Base-by-base conservation (phyloP, 345 rosid genomes). In the Euphorbia lathyris region DNA sequence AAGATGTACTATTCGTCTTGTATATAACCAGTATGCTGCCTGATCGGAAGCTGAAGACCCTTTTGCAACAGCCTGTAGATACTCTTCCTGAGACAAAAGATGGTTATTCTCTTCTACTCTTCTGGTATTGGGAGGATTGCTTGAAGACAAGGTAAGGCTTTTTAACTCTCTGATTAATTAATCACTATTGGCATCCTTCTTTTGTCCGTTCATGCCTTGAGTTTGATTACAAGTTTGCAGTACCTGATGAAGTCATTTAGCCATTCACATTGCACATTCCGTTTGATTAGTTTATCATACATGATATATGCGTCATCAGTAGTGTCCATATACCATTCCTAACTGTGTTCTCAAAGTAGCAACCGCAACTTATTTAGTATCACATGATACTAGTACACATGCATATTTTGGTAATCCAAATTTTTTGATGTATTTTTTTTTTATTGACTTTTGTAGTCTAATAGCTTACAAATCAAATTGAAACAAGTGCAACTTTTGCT, bases 41-140 rank as follows among this genome's bases (percentile, higher is more conserved):
- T 78, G 99, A 92, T 83, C 89, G 85, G 8, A 95, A 95, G 89
- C 84, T 95, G 77, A 95, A 90, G 88, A 84, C 90, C 53, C 96
- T 95, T 74, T 67, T 90, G 74, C 99, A 92, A 67, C 83, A 86
- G 73, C 97, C 97, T 9, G 60, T 95, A 19, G 81, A 83, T 65
- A 74, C 80, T 53, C 81, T 95, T 67, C 89, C 97, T 4, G 94
- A 95, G 76, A 86, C 80, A 40, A 95, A 90, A 79, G 99, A 95
- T 82, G 99, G 98, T 65, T 73, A 88, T 77, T 89, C 98, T 52
- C 94, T 95, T 79, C 79, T 92, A 66, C 90, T 92, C 23, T 90
- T 90, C 72, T 95, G 97, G 99, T 92, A 92, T 73, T 95, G 95
- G 88, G 99, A 95, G 79, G 99, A 95, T n/a, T 86, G 96, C 82